A percentile compares a stretch with the other conserved stretches of the same genome.
Evolutionary conservation across 345 rosid species (phyloP).

Genomic region (Euphorbia tirucalli): DNA sequence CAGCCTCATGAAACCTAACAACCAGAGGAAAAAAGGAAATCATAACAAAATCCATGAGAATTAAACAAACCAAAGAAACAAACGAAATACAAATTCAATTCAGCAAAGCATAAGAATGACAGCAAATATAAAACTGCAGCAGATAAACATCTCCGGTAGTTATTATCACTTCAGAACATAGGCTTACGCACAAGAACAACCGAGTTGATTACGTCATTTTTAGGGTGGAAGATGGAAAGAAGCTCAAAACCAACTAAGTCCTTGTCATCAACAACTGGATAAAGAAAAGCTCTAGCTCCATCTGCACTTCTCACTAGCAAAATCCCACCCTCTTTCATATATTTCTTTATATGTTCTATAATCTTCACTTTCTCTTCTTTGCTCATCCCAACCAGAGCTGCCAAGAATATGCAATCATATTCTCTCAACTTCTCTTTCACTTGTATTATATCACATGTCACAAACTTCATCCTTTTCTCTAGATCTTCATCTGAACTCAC

Average conservation of each 20-base stretch:
- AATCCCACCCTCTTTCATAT: slow-evolving; percentile 36
- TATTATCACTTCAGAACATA: not conserved
- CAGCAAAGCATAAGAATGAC: no score
- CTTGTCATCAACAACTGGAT: slow-evolving; percentile 34
- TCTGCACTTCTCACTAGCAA: slow-evolving; percentile 41
- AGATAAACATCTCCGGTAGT: no score
- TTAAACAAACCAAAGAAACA: no score
- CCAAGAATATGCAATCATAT: slow-evolving; percentile 41
- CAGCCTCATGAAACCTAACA: no score
- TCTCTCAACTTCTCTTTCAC: slow-evolving; percentile 32
- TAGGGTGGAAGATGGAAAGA: slow-evolving; percentile 42
- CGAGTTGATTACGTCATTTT: slow-evolving; percentile 37
- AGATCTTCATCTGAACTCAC: slow-evolving; percentile 29
- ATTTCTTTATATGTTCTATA: slow-evolving; percentile 28
- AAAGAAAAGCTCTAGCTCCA: slow-evolving; percentile 42
- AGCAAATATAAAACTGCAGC: not conserved
- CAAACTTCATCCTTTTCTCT: slow-evolving; percentile 38
- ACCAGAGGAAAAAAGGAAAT: no score
- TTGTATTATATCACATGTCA: slow-evolving; percentile 28
- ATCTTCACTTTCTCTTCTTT: slow-evolving; percentile 32
- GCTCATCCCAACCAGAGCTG: slow-evolving; percentile 44
- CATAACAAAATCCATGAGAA: no score
- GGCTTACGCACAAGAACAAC: slow-evolving; percentile 35
- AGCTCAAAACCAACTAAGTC: slow-evolving; percentile 34
- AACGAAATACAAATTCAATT: no score